These are phyloP conservation scores for Mortierella claussenii DNA, from an alignment of 192 early-diverging fungal genomes.

Conservation along the genomic window DNA sequence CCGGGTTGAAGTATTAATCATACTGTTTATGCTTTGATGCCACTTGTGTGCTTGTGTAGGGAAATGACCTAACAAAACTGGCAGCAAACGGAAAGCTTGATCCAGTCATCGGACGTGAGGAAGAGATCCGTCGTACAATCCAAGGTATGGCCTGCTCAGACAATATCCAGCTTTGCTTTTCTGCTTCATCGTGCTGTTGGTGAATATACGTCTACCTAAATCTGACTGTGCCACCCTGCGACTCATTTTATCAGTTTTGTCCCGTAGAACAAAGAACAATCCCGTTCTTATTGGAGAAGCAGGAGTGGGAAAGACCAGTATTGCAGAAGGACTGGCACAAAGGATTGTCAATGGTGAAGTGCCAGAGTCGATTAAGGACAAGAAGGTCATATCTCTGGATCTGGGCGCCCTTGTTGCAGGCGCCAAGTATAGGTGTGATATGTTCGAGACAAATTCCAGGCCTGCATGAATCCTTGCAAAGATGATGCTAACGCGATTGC, in stretches of 20 bases:
- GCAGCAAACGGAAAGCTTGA: conserved; percentile 83
- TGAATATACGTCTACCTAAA: too few relatives aligned
- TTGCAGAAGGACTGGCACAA: conserved; percentile 84
- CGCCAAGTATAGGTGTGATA: conserved; percentile 74
- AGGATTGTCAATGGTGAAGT: conserved; percentile 81
- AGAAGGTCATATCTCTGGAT: conserved; percentile 77
- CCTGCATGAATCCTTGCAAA: too few relatives aligned
- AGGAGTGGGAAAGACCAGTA: conserved; percentile 83
- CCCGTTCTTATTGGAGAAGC: conserved; percentile 81
- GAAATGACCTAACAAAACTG: conserved; percentile 78
- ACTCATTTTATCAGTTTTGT: conserved; percentile 47
- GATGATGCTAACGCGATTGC: too few relatives aligned
- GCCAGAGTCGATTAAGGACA: conserved; percentile 81
- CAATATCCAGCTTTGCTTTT: too few relatives aligned
- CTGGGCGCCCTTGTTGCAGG: conserved; percentile 76
- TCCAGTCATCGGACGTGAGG: conserved; percentile 84
- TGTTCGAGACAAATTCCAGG: too few relatives aligned
- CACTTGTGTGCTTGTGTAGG: too few relatives aligned
- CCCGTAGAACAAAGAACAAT: conserved; percentile 84
- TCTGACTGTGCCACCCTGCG: too few relatives aligned
- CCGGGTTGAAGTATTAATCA: too few relatives aligned
- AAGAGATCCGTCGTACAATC: conserved; percentile 79
- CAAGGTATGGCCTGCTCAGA: conserved; percentile 61
- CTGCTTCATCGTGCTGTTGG: too few relatives aligned
- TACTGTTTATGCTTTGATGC: too few relatives aligned